phyloP scores from a whole-genome alignment of 495 filamentous ascomycete species.

The Chaetomium tenue region DNA sequence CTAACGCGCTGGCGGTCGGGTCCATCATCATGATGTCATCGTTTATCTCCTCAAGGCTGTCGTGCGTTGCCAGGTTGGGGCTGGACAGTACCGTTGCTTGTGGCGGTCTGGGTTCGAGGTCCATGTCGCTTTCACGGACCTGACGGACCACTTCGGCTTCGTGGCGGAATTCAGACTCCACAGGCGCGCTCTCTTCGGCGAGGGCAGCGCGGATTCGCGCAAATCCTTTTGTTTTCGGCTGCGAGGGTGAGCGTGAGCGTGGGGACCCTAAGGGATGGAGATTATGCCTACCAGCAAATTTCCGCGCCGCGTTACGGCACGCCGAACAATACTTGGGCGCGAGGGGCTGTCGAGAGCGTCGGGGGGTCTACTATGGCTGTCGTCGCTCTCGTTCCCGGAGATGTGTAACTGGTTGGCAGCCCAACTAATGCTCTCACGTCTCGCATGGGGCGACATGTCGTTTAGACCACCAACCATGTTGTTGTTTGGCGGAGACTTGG shows the following conservation, averaged over 20 bases:
- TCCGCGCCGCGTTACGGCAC: slow-evolving; percentile 78
- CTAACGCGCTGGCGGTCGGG: slow-evolving; percentile 37
- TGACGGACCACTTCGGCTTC: slow-evolving; percentile 95
- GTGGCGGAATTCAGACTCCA: slow-evolving; percentile 83
- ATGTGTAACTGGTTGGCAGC: slow-evolving; percentile 83
- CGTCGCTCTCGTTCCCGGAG: slow-evolving; percentile 77
- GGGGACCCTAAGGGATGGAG: neutral
- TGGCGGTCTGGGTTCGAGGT: slow-evolving; percentile 43
- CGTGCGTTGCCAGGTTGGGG: slow-evolving; percentile 45
- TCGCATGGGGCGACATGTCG: slow-evolving; percentile 50
- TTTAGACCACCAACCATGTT: slow-evolving; percentile 23
- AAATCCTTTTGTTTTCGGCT: slow-evolving; percentile 93
- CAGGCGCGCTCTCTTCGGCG: slow-evolving; percentile 77
- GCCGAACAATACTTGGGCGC: slow-evolving; percentile 56
- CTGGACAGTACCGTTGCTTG: slow-evolving; percentile 56
- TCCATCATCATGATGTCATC: slow-evolving; percentile 63
- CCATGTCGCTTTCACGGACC: slow-evolving; percentile 72
- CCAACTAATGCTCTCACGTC: slow-evolving; percentile 81
- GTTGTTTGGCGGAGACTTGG: slow-evolving; percentile 46
- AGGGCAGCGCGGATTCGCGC: slow-evolving; percentile 88
- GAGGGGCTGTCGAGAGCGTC: slow-evolving; percentile 48
- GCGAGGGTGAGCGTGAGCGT: slow-evolving; percentile 21
- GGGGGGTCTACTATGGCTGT: slow-evolving; percentile 54
- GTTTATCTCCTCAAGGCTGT: slow-evolving; percentile 56
- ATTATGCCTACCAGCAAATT: slow-evolving; percentile 72